Percentiles rank a stretch among this genome's conserved stretches.
Evolutionary conservation across 106 monocot species (phyloP).

Genomic region (Platanthera guangdongensis): DNA sequence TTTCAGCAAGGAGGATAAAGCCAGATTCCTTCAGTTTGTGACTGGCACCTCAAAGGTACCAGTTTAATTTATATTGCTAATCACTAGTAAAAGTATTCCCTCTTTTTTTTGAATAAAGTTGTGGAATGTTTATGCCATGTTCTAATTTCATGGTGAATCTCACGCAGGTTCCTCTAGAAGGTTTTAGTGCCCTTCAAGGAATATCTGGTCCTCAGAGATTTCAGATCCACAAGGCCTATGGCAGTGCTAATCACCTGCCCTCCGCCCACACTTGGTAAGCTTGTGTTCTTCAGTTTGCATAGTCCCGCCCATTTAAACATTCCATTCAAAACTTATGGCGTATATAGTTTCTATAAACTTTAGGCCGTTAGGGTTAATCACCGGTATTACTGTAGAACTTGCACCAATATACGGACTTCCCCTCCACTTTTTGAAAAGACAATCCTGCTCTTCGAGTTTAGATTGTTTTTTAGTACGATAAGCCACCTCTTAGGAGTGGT

Average conservation of each 20-base stretch:
- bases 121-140: background rate
- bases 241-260: constrained; percentile 73
- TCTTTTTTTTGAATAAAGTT: background rate
- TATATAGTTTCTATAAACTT: too few relatives aligned
- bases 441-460: too few relatives aligned
- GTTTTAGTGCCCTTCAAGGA: constrained; percentile 95
- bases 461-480: too few relatives aligned
- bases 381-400: too few relatives aligned
- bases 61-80: background rate
- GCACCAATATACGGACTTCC: too few relatives aligned
- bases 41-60: constrained; percentile 97
- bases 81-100: background rate
- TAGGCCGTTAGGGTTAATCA: too few relatives aligned
- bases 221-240: constrained; percentile 99
- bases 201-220: constrained; percentile 93
- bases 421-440: too few relatives aligned
- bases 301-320: background rate
- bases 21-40: constrained; percentile 94
- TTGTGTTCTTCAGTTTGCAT: background rate
- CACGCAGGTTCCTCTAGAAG: constrained; percentile 88
- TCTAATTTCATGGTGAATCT: background rate
- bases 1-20: constrained; percentile 98
- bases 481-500: too few relatives aligned
- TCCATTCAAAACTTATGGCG: too few relatives aligned
- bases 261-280: constrained; percentile 95